phyloP scores from a whole-genome alignment of 495 filamentous ascomycete species.

The Elasticomyces elasticus region DNA sequence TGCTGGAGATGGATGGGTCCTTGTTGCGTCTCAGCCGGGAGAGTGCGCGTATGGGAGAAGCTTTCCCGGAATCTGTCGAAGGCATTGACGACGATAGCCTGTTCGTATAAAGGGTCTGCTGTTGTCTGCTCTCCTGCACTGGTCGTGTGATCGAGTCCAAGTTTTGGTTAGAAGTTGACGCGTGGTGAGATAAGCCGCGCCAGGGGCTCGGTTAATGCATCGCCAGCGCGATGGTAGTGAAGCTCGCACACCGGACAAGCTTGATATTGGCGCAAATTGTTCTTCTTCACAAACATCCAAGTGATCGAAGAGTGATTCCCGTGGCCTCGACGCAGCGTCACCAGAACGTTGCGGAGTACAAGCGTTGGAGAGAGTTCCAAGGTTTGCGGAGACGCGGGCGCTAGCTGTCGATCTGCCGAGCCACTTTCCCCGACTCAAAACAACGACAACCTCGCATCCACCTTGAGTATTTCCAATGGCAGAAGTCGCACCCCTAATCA shows the following conservation, averaged over 20 bases:
- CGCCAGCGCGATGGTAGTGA: background rate
- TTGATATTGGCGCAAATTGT: too few relatives aligned
- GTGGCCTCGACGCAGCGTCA: too few relatives aligned
- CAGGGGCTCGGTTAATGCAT: background rate
- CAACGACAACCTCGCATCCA: background rate
- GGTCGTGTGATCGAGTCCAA: background rate
- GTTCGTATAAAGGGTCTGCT: too few relatives aligned
- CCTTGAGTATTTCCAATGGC: too few relatives aligned
- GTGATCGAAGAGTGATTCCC: too few relatives aligned
- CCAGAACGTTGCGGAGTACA: background rate
- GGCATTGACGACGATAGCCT: conserved; percentile 1
- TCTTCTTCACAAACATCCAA: too few relatives aligned
- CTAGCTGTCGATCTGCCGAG: background rate
- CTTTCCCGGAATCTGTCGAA: background rate
- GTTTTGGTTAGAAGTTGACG: background rate
- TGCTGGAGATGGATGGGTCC: conserved; percentile 18
- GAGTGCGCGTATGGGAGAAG: conserved; percentile 10
- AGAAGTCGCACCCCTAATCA: conserved; percentile 52
- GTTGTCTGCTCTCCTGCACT: background rate
- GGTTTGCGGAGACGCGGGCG: background rate
- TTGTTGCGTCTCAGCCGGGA: conserved; percentile 12
- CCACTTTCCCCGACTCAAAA: background rate
- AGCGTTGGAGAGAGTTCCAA: background rate
- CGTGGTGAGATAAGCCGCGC: background rate
- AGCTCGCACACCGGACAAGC: background rate